Percentiles rank a stretch among this genome's conserved stretches.
These are phyloP conservation scores for Colletotrichum sp. DNA, from an alignment of 2,329 filamentous ascomycete genomes.

Conservation along the genomic window DNA sequence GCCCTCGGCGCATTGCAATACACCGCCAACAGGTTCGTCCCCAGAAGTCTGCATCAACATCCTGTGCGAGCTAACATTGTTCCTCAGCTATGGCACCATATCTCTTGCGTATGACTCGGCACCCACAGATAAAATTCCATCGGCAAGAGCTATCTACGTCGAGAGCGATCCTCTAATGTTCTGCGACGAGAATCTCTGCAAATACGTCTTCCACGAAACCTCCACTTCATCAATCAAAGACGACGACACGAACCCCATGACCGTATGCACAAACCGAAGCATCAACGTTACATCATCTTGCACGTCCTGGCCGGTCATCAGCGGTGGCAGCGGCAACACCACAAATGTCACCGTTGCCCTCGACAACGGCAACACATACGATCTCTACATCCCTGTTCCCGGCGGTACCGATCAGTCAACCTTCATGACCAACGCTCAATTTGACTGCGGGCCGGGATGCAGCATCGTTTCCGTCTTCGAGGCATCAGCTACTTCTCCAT, in stretches of 20 bases:
- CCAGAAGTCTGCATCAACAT: neutral
- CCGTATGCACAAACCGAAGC: slow-evolving; percentile 35
- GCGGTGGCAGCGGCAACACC: slow-evolving; percentile 32
- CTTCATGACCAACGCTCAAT: slow-evolving; percentile 35
- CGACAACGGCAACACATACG: slow-evolving; percentile 15
- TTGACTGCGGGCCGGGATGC: slow-evolving; percentile 28
- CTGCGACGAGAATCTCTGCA: slow-evolving; percentile 22
- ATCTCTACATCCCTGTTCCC: slow-evolving; percentile 23
- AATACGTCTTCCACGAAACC: slow-evolving; percentile 42
- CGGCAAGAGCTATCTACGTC: slow-evolving; percentile 32
- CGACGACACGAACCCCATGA: slow-evolving; percentile 18
- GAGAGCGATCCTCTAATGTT: slow-evolving; percentile 29
- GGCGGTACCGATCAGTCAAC: slow-evolving; percentile 38
- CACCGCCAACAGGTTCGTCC: slow-evolving; percentile 41
- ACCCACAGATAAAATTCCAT: slow-evolving; percentile 23
- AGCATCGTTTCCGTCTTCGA: slow-evolving; percentile 40
- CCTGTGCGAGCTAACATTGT: neutral
- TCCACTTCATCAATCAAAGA: slow-evolving; percentile 8
- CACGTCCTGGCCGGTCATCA: slow-evolving; percentile 30
- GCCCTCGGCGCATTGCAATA: slow-evolving; percentile 39
- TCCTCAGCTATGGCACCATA: slow-evolving; percentile 40
- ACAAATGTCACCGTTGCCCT: slow-evolving; percentile 29
- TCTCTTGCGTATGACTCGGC: slow-evolving; percentile 32
- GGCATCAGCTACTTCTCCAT: slow-evolving; percentile 35
- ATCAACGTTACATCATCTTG: slow-evolving; percentile 34